Base-by-base conservation (phyloP, 2,329 filamentous ascomycete genomes). In the Zymoseptoria pseudotritici region DNA sequence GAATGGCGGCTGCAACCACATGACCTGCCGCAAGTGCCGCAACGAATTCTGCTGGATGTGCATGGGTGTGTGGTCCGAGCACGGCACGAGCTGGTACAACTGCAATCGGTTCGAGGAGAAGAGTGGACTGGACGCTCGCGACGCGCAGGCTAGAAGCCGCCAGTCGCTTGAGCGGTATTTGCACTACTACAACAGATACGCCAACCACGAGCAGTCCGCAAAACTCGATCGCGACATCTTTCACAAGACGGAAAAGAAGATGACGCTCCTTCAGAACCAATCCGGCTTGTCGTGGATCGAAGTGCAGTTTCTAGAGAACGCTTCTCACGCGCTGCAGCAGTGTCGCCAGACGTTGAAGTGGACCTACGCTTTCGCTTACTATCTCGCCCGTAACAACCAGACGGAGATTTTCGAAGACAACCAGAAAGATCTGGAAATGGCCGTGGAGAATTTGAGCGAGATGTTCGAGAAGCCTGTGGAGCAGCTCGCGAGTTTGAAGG, bases 11-110 rank as follows among this genome's bases (percentile, higher is more conserved):
- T 97, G 92, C 79, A 97, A 97, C 77, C 92, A 97, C 75, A 97
- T 97, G 92, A 97, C 92, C 0, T 97, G 92, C 73, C 82, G 92
- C 59, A 97, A 97, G 75, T 97, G 92, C 79, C 91, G 91, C 71
- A 87, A 97, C 71, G 92, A 97, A 71, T 97, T 99, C 71, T 99
- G 94, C 78, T 99, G 94, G 94, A 97, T 99, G 89, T 99, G 94
- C 72, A 99, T 99, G 94, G 94, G 94, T 0, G 80, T 96, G 0
- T 99, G 94, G 94, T 95, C 91, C 0, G 94, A 99, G 76, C 94
- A 99, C 73, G 94, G 94, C 64, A 99, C 93, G 3, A 96, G 91
- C 76, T 99, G 94, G 94, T 99, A 99, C 80, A 99, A 96, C 75
- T 99, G 94, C 82, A 99, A 96, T 73, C 83, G 94, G 8, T 99